Base-by-base conservation (phyloP, 352 stramenopile genomes). In the Phytophthora megakarya region DNA sequence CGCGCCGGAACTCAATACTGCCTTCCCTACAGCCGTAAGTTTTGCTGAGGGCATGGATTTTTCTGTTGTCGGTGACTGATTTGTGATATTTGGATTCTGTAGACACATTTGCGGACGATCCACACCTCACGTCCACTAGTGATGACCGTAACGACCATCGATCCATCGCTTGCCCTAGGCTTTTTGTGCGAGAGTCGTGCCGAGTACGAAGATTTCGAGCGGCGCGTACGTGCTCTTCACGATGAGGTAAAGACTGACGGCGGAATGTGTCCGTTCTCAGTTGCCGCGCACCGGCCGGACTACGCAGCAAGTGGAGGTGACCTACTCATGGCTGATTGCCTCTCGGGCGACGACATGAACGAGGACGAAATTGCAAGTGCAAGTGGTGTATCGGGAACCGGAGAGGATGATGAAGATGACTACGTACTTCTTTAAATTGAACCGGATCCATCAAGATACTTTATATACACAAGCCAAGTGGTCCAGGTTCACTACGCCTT, bases 151-250 rank as follows among this genome's bases (percentile, higher is more conserved):
- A 80, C 85, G 22, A 86, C 83, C 33, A 95, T 98, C 61, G 96
- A 98, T 81, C 93, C 96, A 19, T 98, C 90, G 35, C 80, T 98
- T 38, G 93, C 96, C 16, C 74, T 98, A 39, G 94, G 91, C 3
- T 98, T 98, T 73, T 88, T 98, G 42, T 97, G 94, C 61, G 73
- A 86, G 26, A 84, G 88, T 32, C 76, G 80, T 11, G 50, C 71
- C 13, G 86, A 96, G 45, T 93, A 92, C 39, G 26, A 75, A 45
- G 84, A 94, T 55, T 90, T 94, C 32, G 81, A 79, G 58, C 50
- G 60, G 5, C 78, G 80, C 44, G 76, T 90, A 25, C 58, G 58
- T 5, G 45, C 65, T 42, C 67, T 92, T 42, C 72, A 89, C 50
- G 49, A 66, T 42, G 67, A 80, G 38, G 64, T 76, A 21, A 66